Percentiles rank a stretch among this genome's conserved stretches.
Evolutionary conservation across 73 alveolate genomes (phyloP).

Genomic region (Paramecium primaurelia): DNA sequence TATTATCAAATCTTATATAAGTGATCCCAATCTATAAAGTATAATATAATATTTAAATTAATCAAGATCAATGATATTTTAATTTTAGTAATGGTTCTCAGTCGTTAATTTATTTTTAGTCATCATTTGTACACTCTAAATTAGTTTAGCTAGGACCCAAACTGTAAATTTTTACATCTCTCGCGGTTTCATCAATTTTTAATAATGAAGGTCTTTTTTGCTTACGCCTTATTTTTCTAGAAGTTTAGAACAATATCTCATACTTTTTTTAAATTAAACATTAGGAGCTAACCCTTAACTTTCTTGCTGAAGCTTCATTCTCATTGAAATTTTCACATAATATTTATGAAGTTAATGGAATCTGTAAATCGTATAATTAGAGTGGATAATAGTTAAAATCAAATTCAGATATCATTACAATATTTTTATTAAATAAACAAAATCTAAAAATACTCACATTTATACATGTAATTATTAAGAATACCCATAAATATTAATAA

Average conservation of each 20-base stretch:
- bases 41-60: background rate
- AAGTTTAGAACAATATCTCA: background rate
- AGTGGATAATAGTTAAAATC: background rate
- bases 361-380: background rate
- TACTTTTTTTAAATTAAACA: conserved; percentile 23
- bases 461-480: background rate
- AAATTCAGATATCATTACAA: background rate
- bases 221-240: background rate
- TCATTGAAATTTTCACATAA: background rate
- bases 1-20: background rate
- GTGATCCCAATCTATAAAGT: background rate
- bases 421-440: background rate
- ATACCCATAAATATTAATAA: background rate
- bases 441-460: background rate
- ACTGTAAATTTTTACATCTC: conserved; percentile 4
- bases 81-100: background rate
- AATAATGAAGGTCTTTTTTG: background rate
- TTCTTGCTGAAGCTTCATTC: background rate
- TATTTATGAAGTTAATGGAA: background rate
- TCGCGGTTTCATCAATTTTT: background rate
- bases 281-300: background rate
- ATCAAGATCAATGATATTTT: background rate
- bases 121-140: background rate
- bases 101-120: background rate
- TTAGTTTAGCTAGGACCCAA: background rate